Evolutionary conservation across 2,329 filamentous ascomycete genomes (phyloP).

Genomic region (Hansfordia pulvinata): DNA sequence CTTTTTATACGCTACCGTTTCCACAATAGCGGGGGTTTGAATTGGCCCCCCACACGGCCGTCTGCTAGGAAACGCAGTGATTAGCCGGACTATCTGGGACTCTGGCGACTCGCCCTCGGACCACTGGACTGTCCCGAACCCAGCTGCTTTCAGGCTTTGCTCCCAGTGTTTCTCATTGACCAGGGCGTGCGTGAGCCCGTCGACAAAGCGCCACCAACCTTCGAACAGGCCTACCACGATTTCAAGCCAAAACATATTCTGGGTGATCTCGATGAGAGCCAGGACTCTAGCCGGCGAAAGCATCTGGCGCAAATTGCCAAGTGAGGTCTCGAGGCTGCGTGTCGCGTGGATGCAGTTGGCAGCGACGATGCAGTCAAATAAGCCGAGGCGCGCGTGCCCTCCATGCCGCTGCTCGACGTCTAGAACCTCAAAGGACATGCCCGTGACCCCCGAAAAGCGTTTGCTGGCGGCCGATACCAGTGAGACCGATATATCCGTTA

Average conservation of each 20-base stretch:
- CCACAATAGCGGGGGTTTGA: too few species aligned
- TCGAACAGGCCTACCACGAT: constrained; percentile 21
- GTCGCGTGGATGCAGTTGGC: constrained; percentile 22
- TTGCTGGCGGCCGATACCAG: constrained; percentile 17
- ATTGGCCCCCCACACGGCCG: background rate
- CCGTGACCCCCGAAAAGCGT: constrained; percentile 3
- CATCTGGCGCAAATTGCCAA: constrained; percentile 9
- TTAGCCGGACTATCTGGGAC: constrained; percentile 11
- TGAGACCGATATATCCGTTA: constrained; percentile 22
- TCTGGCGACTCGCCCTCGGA: constrained; percentile 13
- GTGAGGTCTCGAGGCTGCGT: constrained; percentile 6
- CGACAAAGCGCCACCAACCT: constrained; percentile 23
- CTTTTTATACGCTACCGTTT: constrained; percentile 10
- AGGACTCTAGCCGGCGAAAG: constrained; percentile 20
- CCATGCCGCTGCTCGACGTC: constrained; percentile 17
- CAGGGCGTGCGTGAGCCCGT: constrained; percentile 14
- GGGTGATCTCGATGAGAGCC: constrained; percentile 20
- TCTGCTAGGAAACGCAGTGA: constrained; percentile 8
- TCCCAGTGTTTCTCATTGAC: constrained; percentile 10
- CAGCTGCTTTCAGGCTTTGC: constrained; percentile 9
- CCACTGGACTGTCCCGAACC: constrained; percentile 16
- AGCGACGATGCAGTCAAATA: constrained; percentile 17
- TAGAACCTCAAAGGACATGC: constrained; percentile 13
- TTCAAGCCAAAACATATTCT: constrained; percentile 16
- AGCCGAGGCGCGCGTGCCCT: constrained; percentile 4